phyloP scores from a whole-genome alignment of 2,329 filamentous ascomycete species.

The Penicillium sp. region DNA sequence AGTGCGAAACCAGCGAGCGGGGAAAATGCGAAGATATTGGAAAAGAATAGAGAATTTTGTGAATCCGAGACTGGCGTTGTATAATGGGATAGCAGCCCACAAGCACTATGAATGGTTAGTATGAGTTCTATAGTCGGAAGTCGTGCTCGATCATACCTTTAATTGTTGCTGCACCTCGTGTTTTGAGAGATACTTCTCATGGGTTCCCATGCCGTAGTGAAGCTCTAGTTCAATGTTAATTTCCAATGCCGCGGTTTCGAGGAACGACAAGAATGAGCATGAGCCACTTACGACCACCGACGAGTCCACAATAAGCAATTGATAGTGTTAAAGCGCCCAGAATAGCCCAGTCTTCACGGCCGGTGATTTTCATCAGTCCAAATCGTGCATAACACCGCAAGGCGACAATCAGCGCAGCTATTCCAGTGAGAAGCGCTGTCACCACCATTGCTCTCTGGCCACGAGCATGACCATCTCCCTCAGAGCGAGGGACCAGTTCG shows the following conservation, averaged over 20 bases:
- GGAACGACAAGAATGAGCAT: not conserved
- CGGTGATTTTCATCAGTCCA: constrained; percentile 31
- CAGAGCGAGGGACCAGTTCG: constrained; percentile 18
- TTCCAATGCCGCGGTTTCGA: not conserved
- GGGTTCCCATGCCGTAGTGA: constrained; percentile 28
- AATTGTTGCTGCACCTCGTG: constrained; percentile 23
- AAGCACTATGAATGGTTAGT: constrained; percentile 20
- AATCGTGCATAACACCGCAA: constrained; percentile 31
- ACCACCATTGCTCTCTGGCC: constrained; percentile 32
- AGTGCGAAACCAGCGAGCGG: constrained; percentile 28
- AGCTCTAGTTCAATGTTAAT: constrained; percentile 23
- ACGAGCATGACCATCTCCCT: constrained; percentile 17
- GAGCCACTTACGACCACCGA: constrained; percentile 26
- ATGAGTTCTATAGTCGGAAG: not conserved
- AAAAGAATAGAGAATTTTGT: constrained; percentile 49
- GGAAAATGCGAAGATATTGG: constrained; percentile 50
- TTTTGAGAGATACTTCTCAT: constrained; percentile 17
- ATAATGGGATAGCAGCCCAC: constrained; percentile 35
- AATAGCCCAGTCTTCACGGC: constrained; percentile 37
- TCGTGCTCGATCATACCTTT: constrained; percentile 18
- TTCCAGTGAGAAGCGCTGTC: constrained; percentile 28
- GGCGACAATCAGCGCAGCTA: constrained; percentile 26
- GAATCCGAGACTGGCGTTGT: constrained; percentile 34
- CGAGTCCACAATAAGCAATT: constrained; percentile 29
- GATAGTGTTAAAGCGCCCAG: constrained; percentile 28